Percentiles rank a stretch among this genome's conserved stretches.
phyloP scores from a whole-genome alignment of 257 asterid genomes.

The Fraxinus quadrangulata region DNA sequence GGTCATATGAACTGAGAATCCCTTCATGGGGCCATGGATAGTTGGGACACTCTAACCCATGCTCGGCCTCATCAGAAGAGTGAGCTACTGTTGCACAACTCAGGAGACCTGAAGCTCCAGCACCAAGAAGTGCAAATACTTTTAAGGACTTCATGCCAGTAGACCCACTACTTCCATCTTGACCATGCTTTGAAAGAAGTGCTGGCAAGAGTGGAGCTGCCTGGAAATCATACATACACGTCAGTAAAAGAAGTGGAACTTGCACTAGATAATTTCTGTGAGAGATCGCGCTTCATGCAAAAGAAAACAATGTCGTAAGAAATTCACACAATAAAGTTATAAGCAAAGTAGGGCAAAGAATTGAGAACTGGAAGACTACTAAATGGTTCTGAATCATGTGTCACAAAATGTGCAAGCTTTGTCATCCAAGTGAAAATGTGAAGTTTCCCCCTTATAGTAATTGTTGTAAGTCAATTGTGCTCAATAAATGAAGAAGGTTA shows the following conservation, averaged over 20 bases:
- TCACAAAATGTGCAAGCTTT: neutral
- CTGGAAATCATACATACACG: constrained; percentile 28
- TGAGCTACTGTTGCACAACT: constrained; percentile 52
- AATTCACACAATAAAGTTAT: neutral
- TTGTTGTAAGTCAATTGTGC: neutral
- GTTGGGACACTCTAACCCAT: constrained; percentile 57
- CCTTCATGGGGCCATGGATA: constrained; percentile 79
- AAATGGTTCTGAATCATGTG: neutral
- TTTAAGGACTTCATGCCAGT: constrained; percentile 41
- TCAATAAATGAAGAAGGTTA: neutral
- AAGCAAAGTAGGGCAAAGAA: constrained; percentile 12
- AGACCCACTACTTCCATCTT: constrained; percentile 38
- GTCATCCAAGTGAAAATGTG: neutral
- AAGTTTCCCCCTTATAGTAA: neutral
- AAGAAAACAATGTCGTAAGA: neutral
- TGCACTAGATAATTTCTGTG: neutral
- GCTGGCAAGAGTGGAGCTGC: constrained; percentile 22
- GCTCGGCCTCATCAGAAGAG: constrained; percentile 63
- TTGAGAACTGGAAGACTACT: neutral
- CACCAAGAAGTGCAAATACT: constrained; percentile 50
- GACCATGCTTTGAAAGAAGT: constrained; percentile 38
- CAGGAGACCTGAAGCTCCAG: constrained; percentile 57
- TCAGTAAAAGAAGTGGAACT: constrained; percentile 14
- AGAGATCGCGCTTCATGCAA: neutral
- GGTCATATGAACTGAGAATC: constrained; percentile 67